Conservation (phyloP, 176 grass and related monocot species). For the Neostapfia colusana region DNA sequence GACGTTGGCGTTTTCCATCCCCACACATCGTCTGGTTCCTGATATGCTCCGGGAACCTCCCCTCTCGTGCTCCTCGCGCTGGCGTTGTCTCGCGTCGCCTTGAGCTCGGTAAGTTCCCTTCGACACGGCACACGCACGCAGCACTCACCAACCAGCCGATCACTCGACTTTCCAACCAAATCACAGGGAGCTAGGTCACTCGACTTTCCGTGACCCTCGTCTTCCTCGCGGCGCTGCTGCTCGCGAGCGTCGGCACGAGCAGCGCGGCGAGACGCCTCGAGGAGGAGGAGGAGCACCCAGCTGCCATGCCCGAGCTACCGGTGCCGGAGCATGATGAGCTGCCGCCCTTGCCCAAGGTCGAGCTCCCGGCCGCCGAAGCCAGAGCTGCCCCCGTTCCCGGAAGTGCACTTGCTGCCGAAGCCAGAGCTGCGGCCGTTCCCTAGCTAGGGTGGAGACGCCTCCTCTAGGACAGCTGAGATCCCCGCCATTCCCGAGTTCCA, state of each 20-base stretch:
- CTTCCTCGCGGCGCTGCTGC: not conserved
- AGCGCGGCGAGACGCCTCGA: constrained; percentile 5
- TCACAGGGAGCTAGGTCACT: too few species aligned
- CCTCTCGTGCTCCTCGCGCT: too few species aligned
- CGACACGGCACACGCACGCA: not conserved
- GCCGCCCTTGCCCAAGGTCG: constrained; percentile 36
- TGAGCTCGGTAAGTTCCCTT: too few species aligned
- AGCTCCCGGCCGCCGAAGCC: constrained; percentile 32
- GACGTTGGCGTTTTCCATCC: too few species aligned
- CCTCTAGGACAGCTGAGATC: not conserved
- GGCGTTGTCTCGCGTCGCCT: too few species aligned
- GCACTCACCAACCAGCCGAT: not conserved
- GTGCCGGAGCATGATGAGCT: constrained; percentile 30
- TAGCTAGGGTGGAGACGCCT: not conserved
- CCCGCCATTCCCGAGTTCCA: constrained; percentile 20
- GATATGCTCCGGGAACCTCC: too few species aligned
- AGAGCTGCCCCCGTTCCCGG: constrained; percentile 21
- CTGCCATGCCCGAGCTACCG: constrained; percentile 30
- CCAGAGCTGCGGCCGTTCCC: constrained; percentile 11
- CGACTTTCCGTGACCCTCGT: not conserved
- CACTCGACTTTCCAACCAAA: too few species aligned
- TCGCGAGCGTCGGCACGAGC: constrained; percentile 9
- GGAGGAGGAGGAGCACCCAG: not conserved
- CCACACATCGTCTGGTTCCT: too few species aligned
- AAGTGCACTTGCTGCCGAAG: constrained; percentile 21